phyloP scores from a whole-genome alignment of 2,329 filamentous ascomycete genomes.

The Penicillium hesseltinei region DNA sequence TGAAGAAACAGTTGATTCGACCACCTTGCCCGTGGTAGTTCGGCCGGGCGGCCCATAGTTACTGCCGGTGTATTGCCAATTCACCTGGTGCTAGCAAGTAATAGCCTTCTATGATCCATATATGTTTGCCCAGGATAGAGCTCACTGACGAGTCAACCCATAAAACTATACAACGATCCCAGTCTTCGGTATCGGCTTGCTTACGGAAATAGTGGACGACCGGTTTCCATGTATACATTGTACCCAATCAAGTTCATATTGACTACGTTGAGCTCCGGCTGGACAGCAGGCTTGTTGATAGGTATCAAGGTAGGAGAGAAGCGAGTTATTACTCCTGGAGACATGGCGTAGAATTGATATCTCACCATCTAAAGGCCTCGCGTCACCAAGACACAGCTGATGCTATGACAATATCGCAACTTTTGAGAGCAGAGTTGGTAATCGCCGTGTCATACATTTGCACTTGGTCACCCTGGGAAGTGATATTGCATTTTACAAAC shows the following conservation, averaged over 20 bases:
- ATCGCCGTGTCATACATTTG: not conserved
- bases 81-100: too few species aligned
- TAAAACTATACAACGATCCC: not conserved
- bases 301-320: not conserved
- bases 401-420: not conserved
- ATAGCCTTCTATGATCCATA: not conserved
- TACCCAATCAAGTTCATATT: not conserved
- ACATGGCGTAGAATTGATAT: not conserved
- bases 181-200: not conserved
- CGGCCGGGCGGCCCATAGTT: not conserved
- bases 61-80: not conserved
- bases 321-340: not conserved
- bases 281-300: not conserved
- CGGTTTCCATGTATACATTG: not conserved
- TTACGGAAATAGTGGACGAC: not conserved
- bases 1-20: not conserved
- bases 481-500: not conserved
- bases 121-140: not conserved
- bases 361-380: not conserved
- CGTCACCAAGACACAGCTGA: not conserved
- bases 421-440: not conserved
- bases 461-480: not conserved
- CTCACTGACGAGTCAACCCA: not conserved
- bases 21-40: not conserved
- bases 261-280: not conserved